Evolutionary conservation across 1,284 basidiomycete species (phyloP), one percentile per base, ranked within the genome.

Genomic region (Amylostereum chailletii): DNA sequence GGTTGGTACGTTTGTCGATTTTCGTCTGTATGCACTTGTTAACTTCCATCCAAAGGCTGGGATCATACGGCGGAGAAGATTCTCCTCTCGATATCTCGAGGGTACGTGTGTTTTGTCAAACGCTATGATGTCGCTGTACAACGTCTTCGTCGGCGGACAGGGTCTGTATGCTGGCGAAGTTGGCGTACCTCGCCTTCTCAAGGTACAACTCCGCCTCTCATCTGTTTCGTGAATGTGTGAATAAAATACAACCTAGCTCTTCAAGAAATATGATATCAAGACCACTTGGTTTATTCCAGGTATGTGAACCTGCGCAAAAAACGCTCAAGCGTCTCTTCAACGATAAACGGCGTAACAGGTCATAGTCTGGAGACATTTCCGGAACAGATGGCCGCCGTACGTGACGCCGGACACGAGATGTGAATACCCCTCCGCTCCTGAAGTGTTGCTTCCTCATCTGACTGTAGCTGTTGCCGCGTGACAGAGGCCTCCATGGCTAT

Each of bases 81-180:
- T 82, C 79, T 0, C 77, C 81, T 2, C 63, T 75, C 30, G 83
- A 86, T 59, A 83, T 84, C 46, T 81, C 79, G 1, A 70, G 82
- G 42, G 75, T 76, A 58, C 51, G 65, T 59, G 27, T 27, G 30
- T 37, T 26, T 7, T 42, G 10, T 4, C 3, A 43, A 7, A 9
- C 27, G 34, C 7, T 3, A 10, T 9, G 34, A 32, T 30, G 5
- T 5, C 8, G 19, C 27, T 31, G 33, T 42, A 33, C 40, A 19
- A 19, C 19, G 19, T 19, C 19, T 19, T 19, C 19, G 19, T 19
- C 19, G 19, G 19, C 11, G 26, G 30, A 11, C 48, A 79, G 79
- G 83, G 83, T 4, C 74, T 85, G 67, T 86, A 76, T 57, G 80
- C 87, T 0, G 87, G 86, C 10, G 86, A 89, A 61, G 83, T 86